A percentile compares a stretch with the other conserved stretches of the same genome.
These are phyloP conservation scores for Fusarium mangiferae DNA, from an alignment of 2,329 filamentous ascomycete genomes.

Conservation along the genomic window DNA sequence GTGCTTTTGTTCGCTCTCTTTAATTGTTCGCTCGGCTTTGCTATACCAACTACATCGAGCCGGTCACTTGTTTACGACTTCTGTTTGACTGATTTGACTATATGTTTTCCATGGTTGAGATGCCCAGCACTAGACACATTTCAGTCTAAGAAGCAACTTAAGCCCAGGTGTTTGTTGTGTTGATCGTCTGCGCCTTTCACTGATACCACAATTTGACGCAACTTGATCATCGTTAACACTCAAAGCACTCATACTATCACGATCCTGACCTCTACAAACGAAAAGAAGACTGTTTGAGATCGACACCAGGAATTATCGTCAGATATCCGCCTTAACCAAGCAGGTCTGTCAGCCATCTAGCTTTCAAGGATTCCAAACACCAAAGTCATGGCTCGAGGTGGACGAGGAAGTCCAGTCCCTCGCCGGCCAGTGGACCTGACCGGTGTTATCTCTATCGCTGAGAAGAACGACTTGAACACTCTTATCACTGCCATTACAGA, in stretches of 20 bases:
- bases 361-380: background rate
- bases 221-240: background rate
- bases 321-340: background rate
- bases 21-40: conserved; percentile 13
- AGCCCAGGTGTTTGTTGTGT: background rate
- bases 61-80: conserved; percentile 25
- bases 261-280: background rate
- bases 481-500: conserved; percentile 65
- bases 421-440: conserved; percentile 64
- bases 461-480: conserved; percentile 63
- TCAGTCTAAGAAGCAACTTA: conserved; percentile 2
- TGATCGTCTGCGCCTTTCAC: background rate
- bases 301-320: background rate
- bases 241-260: background rate
- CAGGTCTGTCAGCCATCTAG: background rate
- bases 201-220: background rate
- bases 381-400: conserved; percentile 53
- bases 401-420: conserved; percentile 48
- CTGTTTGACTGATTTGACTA: background rate
- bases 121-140: background rate
- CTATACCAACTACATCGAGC: conserved; percentile 10
- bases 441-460: conserved; percentile 57
- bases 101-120: conserved; percentile 8
- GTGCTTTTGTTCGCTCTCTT: background rate
- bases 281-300: background rate